A percentile compares a stretch with the other conserved stretches of the same genome.
Evolutionary conservation across 805 yeast genomes (phyloP).

Genomic region (Myxozyma lipomycoides): DNA sequence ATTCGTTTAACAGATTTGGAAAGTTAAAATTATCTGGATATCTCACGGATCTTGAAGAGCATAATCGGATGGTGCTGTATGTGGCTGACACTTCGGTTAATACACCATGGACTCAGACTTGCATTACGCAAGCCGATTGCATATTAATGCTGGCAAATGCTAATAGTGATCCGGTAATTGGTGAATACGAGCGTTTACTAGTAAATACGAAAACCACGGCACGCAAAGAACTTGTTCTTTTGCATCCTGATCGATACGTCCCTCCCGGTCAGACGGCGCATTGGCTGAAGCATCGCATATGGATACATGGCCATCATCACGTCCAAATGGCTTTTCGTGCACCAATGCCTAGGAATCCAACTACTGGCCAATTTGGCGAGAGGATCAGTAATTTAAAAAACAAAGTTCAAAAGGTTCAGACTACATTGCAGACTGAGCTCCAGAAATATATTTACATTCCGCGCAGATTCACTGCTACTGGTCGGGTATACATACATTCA

Average conservation of each 20-base stretch:
- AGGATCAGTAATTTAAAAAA: conserved; percentile 31
- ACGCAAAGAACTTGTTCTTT: conserved; percentile 74
- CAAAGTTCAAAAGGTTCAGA: conserved; percentile 37
- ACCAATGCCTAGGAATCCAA: conserved; percentile 13
- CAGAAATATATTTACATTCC: conserved; percentile 29
- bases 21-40: conserved; percentile 82
- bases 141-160: conserved; percentile 87
- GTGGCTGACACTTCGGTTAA: conserved; percentile 80
- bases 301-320: conserved; percentile 95
- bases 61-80: conserved; percentile 81
- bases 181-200: conserved; percentile 78
- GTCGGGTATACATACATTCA: conserved; percentile 36
- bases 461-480: conserved; percentile 7
- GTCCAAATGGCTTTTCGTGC: conserved; percentile 57
- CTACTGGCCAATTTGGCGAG: conserved; percentile 10
- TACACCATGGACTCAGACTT: conserved; percentile 87
- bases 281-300: conserved; percentile 80
- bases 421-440: conserved; percentile 34
- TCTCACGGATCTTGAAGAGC: conserved; percentile 86
- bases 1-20: conserved; percentile 88
- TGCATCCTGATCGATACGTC: conserved; percentile 80
- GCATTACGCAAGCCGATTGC: conserved; percentile 94
- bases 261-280: conserved; percentile 77
- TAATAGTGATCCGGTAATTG: conserved; percentile 61
- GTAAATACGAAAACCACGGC: conserved; percentile 77